These are phyloP conservation scores for Trametes polyzona DNA, from an alignment of 1,284 basidiomycete genomes.

Conservation along the genomic window DNA sequence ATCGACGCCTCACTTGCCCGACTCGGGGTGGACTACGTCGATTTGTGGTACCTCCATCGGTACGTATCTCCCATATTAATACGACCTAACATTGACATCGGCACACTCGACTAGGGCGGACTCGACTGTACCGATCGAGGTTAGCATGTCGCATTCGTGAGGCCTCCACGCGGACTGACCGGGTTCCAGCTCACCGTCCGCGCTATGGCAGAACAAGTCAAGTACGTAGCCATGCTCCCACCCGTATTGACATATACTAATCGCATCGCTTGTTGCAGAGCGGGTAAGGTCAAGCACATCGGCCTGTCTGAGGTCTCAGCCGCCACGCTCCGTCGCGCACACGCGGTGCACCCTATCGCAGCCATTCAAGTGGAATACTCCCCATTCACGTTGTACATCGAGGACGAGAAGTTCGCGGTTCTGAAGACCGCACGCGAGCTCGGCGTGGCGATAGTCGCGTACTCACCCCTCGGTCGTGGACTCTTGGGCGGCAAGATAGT, in stretches of 20 bases:
- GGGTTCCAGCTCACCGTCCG: conserved; percentile 26
- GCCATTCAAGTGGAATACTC: conserved; percentile 69
- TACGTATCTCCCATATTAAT: conserved; percentile 4
- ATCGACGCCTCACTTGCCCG: conserved; percentile 40
- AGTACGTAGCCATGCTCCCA: conserved; percentile 20
- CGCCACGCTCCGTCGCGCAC: conserved; percentile 63
- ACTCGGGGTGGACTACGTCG: conserved; percentile 42
- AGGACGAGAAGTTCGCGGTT: conserved; percentile 49
- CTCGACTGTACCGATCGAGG: conserved; percentile 37
- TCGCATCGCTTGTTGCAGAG: conserved; percentile 40
- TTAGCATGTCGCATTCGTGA: neutral
- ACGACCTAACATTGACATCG: too few relatives aligned
- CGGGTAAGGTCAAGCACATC: conserved; percentile 65
- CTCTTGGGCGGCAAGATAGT: too few relatives aligned
- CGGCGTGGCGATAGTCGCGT: conserved; percentile 59
- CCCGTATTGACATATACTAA: neutral
- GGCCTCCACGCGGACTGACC: neutral
- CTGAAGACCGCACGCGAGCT: conserved; percentile 55
- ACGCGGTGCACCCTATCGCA: conserved; percentile 61
- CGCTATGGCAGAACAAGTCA: conserved; percentile 41
- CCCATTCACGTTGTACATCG: conserved; percentile 60
- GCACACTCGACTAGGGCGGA: conserved; percentile 24
- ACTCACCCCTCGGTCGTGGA: conserved; percentile 67
- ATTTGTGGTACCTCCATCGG: conserved; percentile 44
- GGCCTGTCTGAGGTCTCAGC: conserved; percentile 66